phyloP scores from a whole-genome alignment of 352 stramenopile species.

The Thraustochytrium sp. region DNA sequence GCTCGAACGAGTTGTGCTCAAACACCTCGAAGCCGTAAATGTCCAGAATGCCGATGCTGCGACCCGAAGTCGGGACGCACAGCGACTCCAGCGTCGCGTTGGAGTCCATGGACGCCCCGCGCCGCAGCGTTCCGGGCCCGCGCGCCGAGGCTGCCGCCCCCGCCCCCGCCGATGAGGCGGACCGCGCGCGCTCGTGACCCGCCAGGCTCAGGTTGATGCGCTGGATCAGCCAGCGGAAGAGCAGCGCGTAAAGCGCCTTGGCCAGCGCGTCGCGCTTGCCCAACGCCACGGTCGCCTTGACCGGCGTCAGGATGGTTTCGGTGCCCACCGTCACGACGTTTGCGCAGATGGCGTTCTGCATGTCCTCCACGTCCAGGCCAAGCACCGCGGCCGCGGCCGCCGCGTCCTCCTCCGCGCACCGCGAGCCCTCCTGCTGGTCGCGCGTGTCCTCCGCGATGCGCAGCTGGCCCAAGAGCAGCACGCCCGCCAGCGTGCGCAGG shows the following conservation, averaged over 20 bases:
- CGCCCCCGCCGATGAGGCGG: conserved; percentile 44
- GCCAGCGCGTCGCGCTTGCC: conserved; percentile 72
- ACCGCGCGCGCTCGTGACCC: not conserved
- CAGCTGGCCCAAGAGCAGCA: conserved; percentile 77
- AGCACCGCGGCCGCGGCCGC: not conserved
- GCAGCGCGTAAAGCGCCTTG: conserved; percentile 85
- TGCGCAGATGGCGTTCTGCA: not conserved
- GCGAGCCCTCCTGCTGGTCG: conserved; percentile 66
- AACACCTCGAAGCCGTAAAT: conserved; percentile 91
- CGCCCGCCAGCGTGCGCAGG: conserved; percentile 76
- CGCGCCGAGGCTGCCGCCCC: conserved; percentile 45
- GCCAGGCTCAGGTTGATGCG: conserved; percentile 32
- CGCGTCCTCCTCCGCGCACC: not conserved
- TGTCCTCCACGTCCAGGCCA: not conserved
- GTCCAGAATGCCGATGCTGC: conserved; percentile 79
- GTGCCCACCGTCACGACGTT: conserved; percentile 23
- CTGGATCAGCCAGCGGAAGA: conserved; percentile 91
- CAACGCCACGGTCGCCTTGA: conserved; percentile 69
- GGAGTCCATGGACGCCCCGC: not conserved
- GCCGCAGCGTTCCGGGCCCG: not conserved
- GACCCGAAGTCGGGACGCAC: not conserved
- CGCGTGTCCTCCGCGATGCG: not conserved
- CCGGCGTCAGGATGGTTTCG: not conserved
- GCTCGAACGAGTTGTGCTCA: conserved; percentile 83
- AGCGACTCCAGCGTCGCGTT: not conserved